Evolutionary conservation across 176 grass and related monocot genomes (phyloP).

Genomic region (Puya raimondii): DNA sequence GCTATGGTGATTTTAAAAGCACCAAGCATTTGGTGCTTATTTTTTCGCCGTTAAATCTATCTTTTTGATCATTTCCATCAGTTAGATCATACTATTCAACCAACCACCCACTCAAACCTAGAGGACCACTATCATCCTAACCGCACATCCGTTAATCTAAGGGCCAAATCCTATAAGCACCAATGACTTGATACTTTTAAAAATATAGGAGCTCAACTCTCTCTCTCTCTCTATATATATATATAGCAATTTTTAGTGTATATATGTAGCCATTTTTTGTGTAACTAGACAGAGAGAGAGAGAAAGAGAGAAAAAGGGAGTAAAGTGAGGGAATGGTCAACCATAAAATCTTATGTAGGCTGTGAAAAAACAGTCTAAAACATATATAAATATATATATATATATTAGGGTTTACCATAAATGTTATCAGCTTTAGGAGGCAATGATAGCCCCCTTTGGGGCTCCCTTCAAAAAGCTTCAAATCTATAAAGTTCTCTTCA

Average conservation of each 20-base stretch:
- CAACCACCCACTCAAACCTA: no score
- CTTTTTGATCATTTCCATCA: not conserved
- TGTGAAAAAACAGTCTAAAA: not conserved
- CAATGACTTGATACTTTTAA: no score
- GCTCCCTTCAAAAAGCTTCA: no score
- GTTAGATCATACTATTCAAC: no score
- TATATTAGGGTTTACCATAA: not conserved
- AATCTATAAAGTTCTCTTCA: not conserved
- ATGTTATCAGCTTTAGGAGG: not conserved
- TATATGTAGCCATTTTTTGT: not conserved
- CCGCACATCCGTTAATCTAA: no score
- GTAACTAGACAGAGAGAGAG: not conserved
- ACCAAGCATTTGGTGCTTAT: no score
- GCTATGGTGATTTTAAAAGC: no score
- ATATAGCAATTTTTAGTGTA: no score
- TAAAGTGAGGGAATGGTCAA: slow-evolving; percentile 28
- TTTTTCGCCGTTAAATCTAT: not conserved
- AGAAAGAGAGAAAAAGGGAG: slow-evolving; percentile 1
- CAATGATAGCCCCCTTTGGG: not conserved
- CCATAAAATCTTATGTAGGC: not conserved
- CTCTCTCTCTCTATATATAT: no score
- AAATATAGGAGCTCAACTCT: no score
- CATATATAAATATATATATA: not conserved
- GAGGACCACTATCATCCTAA: no score
- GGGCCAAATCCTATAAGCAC: no score